These are phyloP conservation scores for Phialemoniopsis sp. DNA, from an alignment of 2,329 filamentous ascomycete species.

Conservation along the genomic window DNA sequence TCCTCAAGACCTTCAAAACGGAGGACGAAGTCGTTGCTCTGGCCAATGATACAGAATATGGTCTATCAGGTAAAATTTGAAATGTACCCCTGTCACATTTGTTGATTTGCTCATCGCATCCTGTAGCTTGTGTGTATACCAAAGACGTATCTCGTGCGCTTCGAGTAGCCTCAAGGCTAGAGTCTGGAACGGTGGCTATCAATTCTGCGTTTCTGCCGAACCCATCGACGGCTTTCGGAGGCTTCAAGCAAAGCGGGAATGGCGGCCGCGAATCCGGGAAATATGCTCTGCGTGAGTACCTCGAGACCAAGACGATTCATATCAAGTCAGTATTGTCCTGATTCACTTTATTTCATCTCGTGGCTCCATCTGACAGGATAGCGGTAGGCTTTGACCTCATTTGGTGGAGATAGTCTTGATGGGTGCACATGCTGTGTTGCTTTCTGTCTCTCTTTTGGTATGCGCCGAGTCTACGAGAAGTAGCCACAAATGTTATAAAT, in stretches of 20 bases:
- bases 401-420: too few relatives aligned
- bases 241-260: slow-evolving; percentile 58
- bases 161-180: slow-evolving; percentile 44
- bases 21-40: slow-evolving; percentile 44
- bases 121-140: slow-evolving; percentile 52
- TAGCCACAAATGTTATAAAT: too few relatives aligned
- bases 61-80: too few relatives aligned
- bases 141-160: slow-evolving; percentile 41
- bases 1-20: slow-evolving; percentile 43
- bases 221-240: slow-evolving; percentile 19
- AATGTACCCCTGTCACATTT: too few relatives aligned
- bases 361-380: too few relatives aligned
- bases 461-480: too few relatives aligned
- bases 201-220: slow-evolving; percentile 19
- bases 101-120: too few relatives aligned
- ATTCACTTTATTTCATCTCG: too few relatives aligned
- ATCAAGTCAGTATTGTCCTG: slow-evolving; percentile 10
- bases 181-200: slow-evolving; percentile 48
- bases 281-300: slow-evolving; percentile 36
- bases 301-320: slow-evolving; percentile 30
- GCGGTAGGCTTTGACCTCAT: too few relatives aligned
- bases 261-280: slow-evolving; percentile 44
- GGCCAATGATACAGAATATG: slow-evolving; percentile 52
- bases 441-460: too few relatives aligned
- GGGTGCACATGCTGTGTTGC: too few relatives aligned